Evolutionary conservation across 129 eudicot species (phyloP).

Genomic region (Lonicera japonica): DNA sequence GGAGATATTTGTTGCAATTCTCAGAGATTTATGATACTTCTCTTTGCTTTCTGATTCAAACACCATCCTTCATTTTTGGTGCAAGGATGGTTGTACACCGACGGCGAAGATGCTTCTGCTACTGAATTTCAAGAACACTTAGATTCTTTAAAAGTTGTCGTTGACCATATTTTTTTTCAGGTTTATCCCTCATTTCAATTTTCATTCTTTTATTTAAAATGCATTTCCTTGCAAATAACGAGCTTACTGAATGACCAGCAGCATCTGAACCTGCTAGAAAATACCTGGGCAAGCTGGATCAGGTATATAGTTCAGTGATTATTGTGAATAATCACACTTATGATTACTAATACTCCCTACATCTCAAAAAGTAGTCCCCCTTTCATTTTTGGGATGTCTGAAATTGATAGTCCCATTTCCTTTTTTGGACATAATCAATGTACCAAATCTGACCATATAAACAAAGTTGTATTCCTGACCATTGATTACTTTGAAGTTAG

Average conservation of each 20-base stretch:
- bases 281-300: conserved; percentile 62
- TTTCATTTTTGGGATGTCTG: too few species aligned
- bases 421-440: too few species aligned
- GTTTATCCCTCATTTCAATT: conserved; percentile 26
- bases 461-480: too few species aligned
- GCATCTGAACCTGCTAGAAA: conserved; percentile 58
- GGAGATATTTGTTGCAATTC: too few species aligned
- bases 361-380: too few species aligned
- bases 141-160: conserved; percentile 66
- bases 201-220: background rate
- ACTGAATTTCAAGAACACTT: conserved; percentile 72
- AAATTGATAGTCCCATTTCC: too few species aligned
- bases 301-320: conserved; percentile 47
- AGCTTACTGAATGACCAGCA: conserved; percentile 85
- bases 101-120: conserved; percentile 99
- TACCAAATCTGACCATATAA: too few species aligned
- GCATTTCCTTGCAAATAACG: conserved; percentile 27
- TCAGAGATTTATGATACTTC: background rate
- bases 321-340: too few species aligned
- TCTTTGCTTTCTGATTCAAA: background rate
- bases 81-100: conserved; percentile 95
- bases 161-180: conserved; percentile 90
- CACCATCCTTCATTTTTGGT: conserved; percentile 38
- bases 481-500: too few species aligned
- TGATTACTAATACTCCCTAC: too few species aligned